Percentiles rank a stretch among this genome's conserved stretches.
phyloP scores from a whole-genome alignment of 768 basidiomycete genomes.

The Lenzites betulinus region DNA sequence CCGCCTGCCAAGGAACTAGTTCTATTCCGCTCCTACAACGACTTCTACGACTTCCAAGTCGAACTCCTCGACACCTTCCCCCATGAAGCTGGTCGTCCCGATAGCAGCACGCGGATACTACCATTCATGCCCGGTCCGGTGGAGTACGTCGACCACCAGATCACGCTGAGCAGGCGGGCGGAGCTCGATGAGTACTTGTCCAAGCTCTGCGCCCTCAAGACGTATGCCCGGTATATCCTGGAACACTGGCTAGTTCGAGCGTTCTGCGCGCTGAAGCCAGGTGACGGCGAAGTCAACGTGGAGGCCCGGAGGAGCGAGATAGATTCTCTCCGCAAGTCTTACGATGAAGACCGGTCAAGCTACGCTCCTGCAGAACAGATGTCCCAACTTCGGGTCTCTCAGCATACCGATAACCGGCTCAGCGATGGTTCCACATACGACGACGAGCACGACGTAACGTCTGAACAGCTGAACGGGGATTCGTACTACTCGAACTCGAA shows the following conservation, averaged over 20 bases:
- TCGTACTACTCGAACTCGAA: conserved; percentile 18
- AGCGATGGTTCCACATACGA: conserved; percentile 65
- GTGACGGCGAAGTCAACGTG: conserved; percentile 75
- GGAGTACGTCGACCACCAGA: conserved; percentile 75
- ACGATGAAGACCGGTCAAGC: conserved; percentile 21
- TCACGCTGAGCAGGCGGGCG: conserved; percentile 76
- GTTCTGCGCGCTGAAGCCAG: conserved; percentile 84
- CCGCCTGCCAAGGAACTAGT: conserved; percentile 78
- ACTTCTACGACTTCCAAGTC: conserved; percentile 98
- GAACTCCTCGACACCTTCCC: conserved; percentile 85
- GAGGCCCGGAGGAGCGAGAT: conserved; percentile 62
- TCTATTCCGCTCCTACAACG: conserved; percentile 93
- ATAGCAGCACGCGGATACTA: conserved; percentile 69
- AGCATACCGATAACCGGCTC: conserved; percentile 44
- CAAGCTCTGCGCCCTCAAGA: conserved; percentile 73
- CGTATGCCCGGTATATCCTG: conserved; percentile 76
- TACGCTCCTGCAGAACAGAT: conserved; percentile 46
- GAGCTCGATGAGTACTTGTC: conserved; percentile 91
- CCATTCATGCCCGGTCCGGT: conserved; percentile 98
- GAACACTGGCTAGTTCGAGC: conserved; percentile 77
- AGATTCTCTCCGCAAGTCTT: conserved; percentile 44
- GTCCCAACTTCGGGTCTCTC: conserved; percentile 47
- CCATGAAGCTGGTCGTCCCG: conserved; percentile 82
- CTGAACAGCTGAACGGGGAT: background rate
- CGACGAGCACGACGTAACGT: conserved; percentile 26